Conservation (phyloP, 495 filamentous ascomycete species). For the Halenospora varia region DNA sequence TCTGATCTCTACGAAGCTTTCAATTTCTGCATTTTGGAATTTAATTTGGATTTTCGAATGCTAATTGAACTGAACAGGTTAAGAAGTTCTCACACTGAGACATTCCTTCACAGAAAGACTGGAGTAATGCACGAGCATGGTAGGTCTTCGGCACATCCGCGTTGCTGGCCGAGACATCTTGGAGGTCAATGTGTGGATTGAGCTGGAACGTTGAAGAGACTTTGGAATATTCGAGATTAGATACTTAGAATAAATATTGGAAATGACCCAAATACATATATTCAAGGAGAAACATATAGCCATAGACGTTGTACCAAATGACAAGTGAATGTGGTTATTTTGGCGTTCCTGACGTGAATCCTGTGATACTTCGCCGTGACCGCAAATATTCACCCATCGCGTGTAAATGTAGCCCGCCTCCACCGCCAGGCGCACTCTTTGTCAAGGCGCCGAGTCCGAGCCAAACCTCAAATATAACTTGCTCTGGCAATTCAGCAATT, state of each 20-base stretch:
- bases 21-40: neutral
- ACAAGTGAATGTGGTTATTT: neutral
- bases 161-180: no score
- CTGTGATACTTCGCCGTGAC: constrained; percentile 7
- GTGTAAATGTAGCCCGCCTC: neutral
- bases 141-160: no score
- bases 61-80: neutral
- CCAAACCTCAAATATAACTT: neutral
- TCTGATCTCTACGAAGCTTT: constrained; percentile 36
- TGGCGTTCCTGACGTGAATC: neutral
- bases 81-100: no score
- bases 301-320: neutral
- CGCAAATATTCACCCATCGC: neutral
- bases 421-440: neutral
- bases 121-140: no score
- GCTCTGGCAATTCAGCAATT: neutral
- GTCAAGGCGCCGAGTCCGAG: neutral
- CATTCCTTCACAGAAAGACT: no score
- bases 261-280: constrained; percentile 1
- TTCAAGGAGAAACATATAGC: neutral
- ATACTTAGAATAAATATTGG: neutral
- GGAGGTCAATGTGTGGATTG: no score
- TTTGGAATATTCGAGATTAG: no score
- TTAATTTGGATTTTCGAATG: neutral
- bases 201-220: no score